A percentile compares a stretch with the other conserved stretches of the same genome.
Evolutionary conservation across 768 basidiomycete genomes (phyloP).

Genomic region (Tricholoma furcatifolium): DNA sequence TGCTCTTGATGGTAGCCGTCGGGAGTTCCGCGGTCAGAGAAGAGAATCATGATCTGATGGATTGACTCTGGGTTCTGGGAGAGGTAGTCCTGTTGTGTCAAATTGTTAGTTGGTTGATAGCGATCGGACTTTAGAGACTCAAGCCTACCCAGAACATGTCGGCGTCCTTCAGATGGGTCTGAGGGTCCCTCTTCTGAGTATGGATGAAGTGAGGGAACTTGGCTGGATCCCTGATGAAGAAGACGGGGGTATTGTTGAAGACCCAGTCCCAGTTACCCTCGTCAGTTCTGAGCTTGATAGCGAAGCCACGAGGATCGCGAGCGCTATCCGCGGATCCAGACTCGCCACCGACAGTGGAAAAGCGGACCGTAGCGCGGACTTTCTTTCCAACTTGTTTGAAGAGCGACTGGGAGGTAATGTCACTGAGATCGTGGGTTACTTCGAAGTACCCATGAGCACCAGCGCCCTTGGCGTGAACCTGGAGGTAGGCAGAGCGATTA

Average conservation of each 20-base stretch:
- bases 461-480: conserved; percentile 91
- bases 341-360: conserved; percentile 93
- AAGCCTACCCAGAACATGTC: conserved; percentile 77
- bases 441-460: conserved; percentile 94
- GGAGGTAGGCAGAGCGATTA: conserved; percentile 1
- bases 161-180: conserved; percentile 86
- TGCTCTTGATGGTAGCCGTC: conserved; percentile 86
- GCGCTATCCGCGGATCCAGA: conserved; percentile 88
- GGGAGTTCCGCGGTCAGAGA: conserved; percentile 95
- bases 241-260: conserved; percentile 90
- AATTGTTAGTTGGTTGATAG: conserved; percentile 20
- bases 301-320: conserved; percentile 92
- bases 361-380: conserved; percentile 76
- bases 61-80: conserved; percentile 87
- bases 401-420: conserved; percentile 71
- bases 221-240: conserved; percentile 85
- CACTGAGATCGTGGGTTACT: conserved; percentile 81
- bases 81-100: conserved; percentile 76
- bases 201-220: conserved; percentile 96
- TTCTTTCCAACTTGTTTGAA: conserved; percentile 67
- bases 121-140: background rate
- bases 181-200: conserved; percentile 89
- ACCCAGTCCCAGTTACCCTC: conserved; percentile 94
- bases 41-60: conserved; percentile 85
- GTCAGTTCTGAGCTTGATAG: conserved; percentile 84